Percentiles rank a stretch among this genome's conserved stretches.
phyloP scores from a whole-genome alignment of 140 eudicot genomes.

The Senecio squalidus region DNA sequence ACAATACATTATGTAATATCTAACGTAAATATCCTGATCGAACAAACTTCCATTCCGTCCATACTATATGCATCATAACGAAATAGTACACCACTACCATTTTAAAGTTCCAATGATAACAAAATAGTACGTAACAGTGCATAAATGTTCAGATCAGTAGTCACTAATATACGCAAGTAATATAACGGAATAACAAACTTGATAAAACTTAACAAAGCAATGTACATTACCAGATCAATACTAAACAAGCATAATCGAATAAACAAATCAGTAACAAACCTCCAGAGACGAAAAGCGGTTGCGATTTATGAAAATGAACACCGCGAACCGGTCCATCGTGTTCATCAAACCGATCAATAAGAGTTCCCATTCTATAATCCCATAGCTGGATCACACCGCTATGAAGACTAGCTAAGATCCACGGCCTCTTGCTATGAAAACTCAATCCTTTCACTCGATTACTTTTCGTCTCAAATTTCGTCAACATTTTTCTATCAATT shows the following conservation, averaged over 20 bases:
- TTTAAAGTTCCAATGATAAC: no score
- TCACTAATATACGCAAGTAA: no score
- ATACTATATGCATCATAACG: not conserved
- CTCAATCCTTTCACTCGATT: slow-evolving; percentile 54
- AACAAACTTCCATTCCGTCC: not conserved
- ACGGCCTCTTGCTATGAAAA: slow-evolving; percentile 49
- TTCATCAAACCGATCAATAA: slow-evolving; percentile 70
- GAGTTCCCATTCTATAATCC: slow-evolving; percentile 75
- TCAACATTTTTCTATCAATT: no score
- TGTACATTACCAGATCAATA: no score
- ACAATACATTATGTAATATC: no score
- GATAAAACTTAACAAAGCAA: no score
- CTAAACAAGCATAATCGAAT: no score
- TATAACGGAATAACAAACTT: no score
- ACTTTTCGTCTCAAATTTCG: slow-evolving; percentile 56
- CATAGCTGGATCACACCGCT: slow-evolving; percentile 84
- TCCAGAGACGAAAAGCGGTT: slow-evolving; percentile 78
- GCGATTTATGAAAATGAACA: slow-evolving; percentile 75
- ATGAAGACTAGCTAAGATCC: slow-evolving; percentile 71
- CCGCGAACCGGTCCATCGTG: slow-evolving; percentile 88
- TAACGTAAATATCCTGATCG: not conserved
- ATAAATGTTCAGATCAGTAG: no score
- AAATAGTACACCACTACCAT: not conserved
- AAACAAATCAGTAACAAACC: slow-evolving; percentile 6
- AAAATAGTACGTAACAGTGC: no score